Base-by-base conservation (phyloP, 2,329 filamentous ascomycete species). In the Fusarium albosuccineum region DNA sequence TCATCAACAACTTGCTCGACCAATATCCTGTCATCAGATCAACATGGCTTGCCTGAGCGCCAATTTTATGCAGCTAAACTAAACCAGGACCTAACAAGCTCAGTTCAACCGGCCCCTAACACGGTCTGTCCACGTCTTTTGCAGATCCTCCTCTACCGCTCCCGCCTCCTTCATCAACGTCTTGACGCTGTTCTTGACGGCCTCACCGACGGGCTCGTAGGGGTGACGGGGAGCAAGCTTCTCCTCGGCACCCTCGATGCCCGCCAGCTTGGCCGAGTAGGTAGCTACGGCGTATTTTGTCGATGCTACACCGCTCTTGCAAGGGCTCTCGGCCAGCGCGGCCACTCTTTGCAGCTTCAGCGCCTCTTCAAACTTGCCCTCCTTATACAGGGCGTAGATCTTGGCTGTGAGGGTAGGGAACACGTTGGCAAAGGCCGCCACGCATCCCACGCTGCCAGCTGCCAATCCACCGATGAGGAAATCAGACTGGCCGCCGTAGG, bases 401-500 rank as follows among this genome's bases (percentile, higher is more conserved):
- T 78, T 80, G 6, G 84, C 82, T 17, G 89, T 81, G 0, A 85
- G 82, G 72, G 82, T 83, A 9, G 87, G 88, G 68, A 86, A 88
- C 3, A 90, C 79, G 66, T 91, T 91, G 27, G 83, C 89, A 64
- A 90, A 86, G 4, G 87, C 88, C 0, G 88, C 86, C 50, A 91
- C 87, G 66, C 84, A 87, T 9, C 89, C 89, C 3, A 84, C 82
- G 30, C 84, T 86, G 14, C 89, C 88, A 7, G 85, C 84, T 2
- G 83, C 82, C 34, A 91, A 75, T 0, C 86, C 87, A 3, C 86
- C 87, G 49, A 91, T 79, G 26, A 93, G 77, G 75, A 92, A 93
- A 72, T 94, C 91, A 2, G 87, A 88, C 78, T 93, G 91, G 1
- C 92, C 92, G 1, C 90, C 91, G 71, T 88, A 93, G 1, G 88